Percentiles rank a stretch among this genome's conserved stretches.
Evolutionary conservation across 1,284 basidiomycete species (phyloP).

Genomic region (Macrocystidia cucumis): DNA sequence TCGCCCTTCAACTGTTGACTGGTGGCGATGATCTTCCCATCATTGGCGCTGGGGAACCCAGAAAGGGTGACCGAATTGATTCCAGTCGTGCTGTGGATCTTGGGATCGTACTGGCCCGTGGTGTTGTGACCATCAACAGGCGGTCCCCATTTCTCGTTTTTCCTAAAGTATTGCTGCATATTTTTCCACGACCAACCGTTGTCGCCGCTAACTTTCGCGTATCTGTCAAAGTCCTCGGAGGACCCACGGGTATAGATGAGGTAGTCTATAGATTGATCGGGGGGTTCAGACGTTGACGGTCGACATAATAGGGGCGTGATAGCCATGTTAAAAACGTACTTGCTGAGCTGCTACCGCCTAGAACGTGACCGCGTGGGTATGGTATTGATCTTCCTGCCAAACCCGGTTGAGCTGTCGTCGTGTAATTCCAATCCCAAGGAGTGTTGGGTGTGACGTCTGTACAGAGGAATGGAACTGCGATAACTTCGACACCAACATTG

Average conservation of each 20-base stretch:
- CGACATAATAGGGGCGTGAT: neutral
- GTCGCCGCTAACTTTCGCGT: constrained; percentile 25
- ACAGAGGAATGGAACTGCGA: constrained; percentile 12
- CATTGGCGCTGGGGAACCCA: constrained; percentile 15
- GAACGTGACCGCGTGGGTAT: constrained; percentile 20
- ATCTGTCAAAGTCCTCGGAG: constrained; percentile 27
- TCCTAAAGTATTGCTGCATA: constrained; percentile 23
- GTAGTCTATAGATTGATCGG: constrained; percentile 21
- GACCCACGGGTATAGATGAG: constrained; percentile 31
- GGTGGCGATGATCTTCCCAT: constrained; percentile 9
- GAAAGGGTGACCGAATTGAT: constrained; percentile 18
- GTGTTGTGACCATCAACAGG: constrained; percentile 21
- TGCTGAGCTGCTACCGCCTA: constrained; percentile 24
- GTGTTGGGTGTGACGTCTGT: constrained; percentile 10
- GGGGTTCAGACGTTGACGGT: neutral
- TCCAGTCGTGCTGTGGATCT: constrained; percentile 19
- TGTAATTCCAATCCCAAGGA: constrained; percentile 22
- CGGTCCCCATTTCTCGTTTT: constrained; percentile 18
- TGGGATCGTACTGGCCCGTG: constrained; percentile 17
- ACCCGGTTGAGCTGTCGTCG: constrained; percentile 19
- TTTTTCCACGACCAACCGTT: constrained; percentile 29
- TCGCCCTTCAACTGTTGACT: constrained; percentile 6
- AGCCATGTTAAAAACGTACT: constrained; percentile 21
- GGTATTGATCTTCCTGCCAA: constrained; percentile 16
- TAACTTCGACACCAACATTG: constrained; percentile 6